A percentile compares a stretch with the other conserved stretches of the same genome.
phyloP scores from a whole-genome alignment of 177 flowering plant genomes.

The Vitis hybrid region DNA sequence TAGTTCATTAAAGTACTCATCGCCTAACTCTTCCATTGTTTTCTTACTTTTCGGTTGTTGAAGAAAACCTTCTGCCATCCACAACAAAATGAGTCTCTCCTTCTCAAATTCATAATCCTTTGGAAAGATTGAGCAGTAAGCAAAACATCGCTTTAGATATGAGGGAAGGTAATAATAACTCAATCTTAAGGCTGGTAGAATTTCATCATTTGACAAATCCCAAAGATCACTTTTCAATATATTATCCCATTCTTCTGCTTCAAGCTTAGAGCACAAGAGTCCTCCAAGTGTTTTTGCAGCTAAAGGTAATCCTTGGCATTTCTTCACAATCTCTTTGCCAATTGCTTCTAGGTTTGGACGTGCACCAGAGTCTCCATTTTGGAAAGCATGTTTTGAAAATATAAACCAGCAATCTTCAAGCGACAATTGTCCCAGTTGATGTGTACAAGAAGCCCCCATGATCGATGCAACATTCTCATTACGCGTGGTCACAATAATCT shows the following conservation, averaged over 20 bases:
- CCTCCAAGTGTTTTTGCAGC: not conserved
- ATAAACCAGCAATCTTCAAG: too few relatives aligned
- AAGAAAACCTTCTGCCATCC: not conserved
- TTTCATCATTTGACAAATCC: not conserved
- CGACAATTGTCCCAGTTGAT: too few relatives aligned
- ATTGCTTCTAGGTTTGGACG: not conserved
- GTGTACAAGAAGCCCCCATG: too few relatives aligned
- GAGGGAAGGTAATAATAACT: not conserved
- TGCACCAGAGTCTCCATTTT: too few relatives aligned
- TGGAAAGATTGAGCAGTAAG: not conserved
- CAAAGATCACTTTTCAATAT: not conserved
- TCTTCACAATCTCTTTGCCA: not conserved
- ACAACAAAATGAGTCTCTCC: not conserved
- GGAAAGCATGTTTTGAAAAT: too few relatives aligned
- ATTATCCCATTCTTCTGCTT: not conserved
- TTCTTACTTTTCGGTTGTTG: not conserved
- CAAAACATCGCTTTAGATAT: not conserved
- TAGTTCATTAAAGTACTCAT: too few relatives aligned
- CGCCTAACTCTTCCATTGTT: too few relatives aligned
- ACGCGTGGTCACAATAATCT: too few relatives aligned
- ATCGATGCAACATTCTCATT: too few relatives aligned
- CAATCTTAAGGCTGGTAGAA: not conserved
- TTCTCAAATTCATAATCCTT: constrained; percentile 1
- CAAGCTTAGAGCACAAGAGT: not conserved
- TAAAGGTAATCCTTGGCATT: not conserved